Evolutionary conservation across 768 basidiomycete species (phyloP), one percentile per base, ranked within the genome.

Genomic region (Sarcomyxa edulis): DNA sequence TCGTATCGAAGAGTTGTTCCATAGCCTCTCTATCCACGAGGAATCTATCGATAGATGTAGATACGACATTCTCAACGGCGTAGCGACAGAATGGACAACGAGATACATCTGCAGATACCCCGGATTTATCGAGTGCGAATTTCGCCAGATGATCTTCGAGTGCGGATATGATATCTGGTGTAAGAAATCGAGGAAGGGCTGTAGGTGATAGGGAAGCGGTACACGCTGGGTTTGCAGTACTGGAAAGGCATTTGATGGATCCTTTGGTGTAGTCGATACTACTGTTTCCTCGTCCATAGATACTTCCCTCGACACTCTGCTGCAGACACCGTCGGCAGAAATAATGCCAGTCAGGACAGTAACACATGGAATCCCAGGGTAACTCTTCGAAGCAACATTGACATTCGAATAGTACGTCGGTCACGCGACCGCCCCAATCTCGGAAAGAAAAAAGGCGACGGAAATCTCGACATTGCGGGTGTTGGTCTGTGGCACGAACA

Each of bases 21-120:
- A n/a, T n/a, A n/a, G n/a, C n/a, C n/a, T n/a, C n/a, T n/a, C n/a
- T n/a, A n/a, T n/a, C n/a, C n/a, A n/a, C n/a, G n/a, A n/a, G n/a
- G n/a, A n/a, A n/a, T n/a, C n/a, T n/a, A n/a, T n/a, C n/a, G n/a
- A n/a, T n/a, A n/a, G n/a, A n/a, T n/a, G n/a, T n/a, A n/a, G n/a
- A n/a, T n/a, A n/a, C n/a, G n/a, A n/a, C n/a, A n/a, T n/a, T n/a
- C n/a, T n/a, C n/a, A n/a, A 38, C 37, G 14, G 37, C 26, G 25
- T 38, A 38, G 4, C 27, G 16, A 29, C 37, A 38, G 21, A 38
- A 38, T 18, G 37, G 37, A 29, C 37, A 38, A 11, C 15, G 25
- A n/a, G n/a, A n/a, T n/a, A n/a, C n/a, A 15, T 18, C 10, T 20
- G 14, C 12, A 10, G 26, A 8, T 10, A 28, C 21, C 7, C 21